Evolutionary conservation across 2,329 filamentous ascomycete species (phyloP).

Genomic region (Neocucurbitaria cava): DNA sequence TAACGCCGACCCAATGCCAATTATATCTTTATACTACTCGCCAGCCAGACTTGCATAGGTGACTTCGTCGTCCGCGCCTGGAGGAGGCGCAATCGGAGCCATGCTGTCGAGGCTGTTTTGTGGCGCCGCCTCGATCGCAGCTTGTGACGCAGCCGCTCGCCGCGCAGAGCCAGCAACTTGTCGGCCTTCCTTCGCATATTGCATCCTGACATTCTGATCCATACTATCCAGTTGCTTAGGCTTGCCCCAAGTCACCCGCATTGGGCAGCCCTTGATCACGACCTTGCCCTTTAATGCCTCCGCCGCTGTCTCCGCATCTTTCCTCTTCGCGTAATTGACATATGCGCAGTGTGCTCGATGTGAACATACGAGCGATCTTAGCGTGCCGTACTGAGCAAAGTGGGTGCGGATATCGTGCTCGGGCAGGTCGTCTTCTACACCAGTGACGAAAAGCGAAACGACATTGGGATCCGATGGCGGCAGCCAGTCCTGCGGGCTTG

Average conservation of each 20-base stretch:
- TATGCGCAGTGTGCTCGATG: constrained; percentile 98
- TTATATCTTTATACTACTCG: constrained; percentile 61
- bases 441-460: constrained; percentile 92
- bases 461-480: constrained; percentile 86
- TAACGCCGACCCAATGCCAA: constrained; percentile 38
- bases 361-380: constrained; percentile 92
- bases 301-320: constrained; percentile 85
- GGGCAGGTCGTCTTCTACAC: constrained; percentile 93
- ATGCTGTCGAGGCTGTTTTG: constrained; percentile 53
- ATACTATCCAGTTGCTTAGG: constrained; percentile 91
- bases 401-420: constrained; percentile 91
- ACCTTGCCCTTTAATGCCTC: constrained; percentile 85
- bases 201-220: constrained; percentile 82
- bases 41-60: constrained; percentile 87
- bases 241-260: constrained; percentile 90
- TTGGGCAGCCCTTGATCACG: constrained; percentile 86
- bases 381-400: constrained; percentile 86
- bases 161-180: constrained; percentile 35
- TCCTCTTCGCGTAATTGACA: constrained; percentile 87
- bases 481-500: constrained; percentile 81
- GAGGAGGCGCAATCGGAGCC: constrained; percentile 73
- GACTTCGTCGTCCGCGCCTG: constrained; percentile 77
- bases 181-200: constrained; percentile 81
- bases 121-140: constrained; percentile 51
- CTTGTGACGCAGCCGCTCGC: constrained; percentile 39